Evolutionary conservation across 345 rosid species (phyloP), one percentile per base, ranked within the genome.

Genomic region (Euphorbia pulcherrima): DNA sequence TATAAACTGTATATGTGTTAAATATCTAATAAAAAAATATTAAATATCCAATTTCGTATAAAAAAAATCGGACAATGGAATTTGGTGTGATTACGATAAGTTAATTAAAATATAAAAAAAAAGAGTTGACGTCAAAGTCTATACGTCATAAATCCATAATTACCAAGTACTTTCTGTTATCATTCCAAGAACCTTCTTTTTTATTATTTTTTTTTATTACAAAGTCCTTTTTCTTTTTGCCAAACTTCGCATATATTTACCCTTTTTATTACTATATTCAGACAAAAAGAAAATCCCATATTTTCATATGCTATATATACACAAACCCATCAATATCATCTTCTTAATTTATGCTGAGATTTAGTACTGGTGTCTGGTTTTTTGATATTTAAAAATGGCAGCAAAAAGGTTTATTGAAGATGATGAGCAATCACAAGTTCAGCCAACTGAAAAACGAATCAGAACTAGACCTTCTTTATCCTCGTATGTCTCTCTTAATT

Each of bases 401-500:
- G 83, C 83, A 12, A 93, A 90, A 72, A 80, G 97, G 59, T 70
- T 75, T 30, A 55, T 61, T 13, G 65, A 70, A 18, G 90, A 87
- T 7, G 28, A 8, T 7, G 28, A 8, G 66, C 68, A 83, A 1
- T 65, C 74, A 20, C 81, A 87, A n/a, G 5, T 21, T 18, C 79
- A 78, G 8, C 87, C 82, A 2, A 44, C 75, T 6, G 88, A 87
- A 16, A 93, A 89, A 79, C 77, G 88, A 46, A 67, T 73, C 52
- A 83, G 81, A 78, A 48, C 76, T 27, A 65, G 60, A 58, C 88
- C 96, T 62, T 70, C 92, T n/a, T 71, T 90, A 62, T 83, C 90
- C 26, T 86, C 96, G 98, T 93, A 87, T 12, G 92, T 74, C 2
- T 29, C 44, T 46, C 21, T 59, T 61, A 30, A 21, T 54, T 21